Base-by-base conservation (phyloP, 2,329 filamentous ascomycete genomes). In the Pestalotiopsis sp. region DNA sequence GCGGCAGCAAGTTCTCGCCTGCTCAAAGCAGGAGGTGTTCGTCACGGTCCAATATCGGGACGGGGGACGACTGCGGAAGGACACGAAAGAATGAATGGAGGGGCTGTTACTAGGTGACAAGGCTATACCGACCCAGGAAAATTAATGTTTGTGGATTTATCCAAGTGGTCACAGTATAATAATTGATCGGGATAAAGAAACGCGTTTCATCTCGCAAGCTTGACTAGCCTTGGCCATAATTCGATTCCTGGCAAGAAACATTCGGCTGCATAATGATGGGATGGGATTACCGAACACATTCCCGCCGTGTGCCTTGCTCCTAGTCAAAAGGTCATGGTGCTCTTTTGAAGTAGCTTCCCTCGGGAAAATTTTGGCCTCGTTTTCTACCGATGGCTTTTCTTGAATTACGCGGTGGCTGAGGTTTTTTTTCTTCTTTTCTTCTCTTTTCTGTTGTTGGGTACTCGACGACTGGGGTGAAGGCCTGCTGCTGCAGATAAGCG, bases 1-100 rank as follows among this genome's bases (percentile, higher is more conserved):
- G 25, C 45, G 38, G 31, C 56, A 23, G 14, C 64, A 39, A 45
- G 11, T 27, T 49, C 20, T 25, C 36, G 64, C 64, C 64, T 66
- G 58, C 64, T 66, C 64, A 66, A 66, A 39, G 64, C 36, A 66
- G 64, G 64, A 66, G 64, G 64, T 66, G 64, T 66, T 45, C 20
- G 31, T 56, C n/a, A 60, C 56, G 38, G 31, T 41, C 56, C 31
- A 66, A 41, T 59, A 59, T 25, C 45, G 61, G 64, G 56, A 45
- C 64, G 27, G 9, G 36, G 9, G 64, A 66, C 64, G 52, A 66
- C 64, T 66, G 64, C 31, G 64, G 64, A 66, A 66, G 64, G 64
- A 66, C 64, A 45, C 36, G 39, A 36, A 9, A 59, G 14, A 39
- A 13, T 36, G 12, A 39, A 66, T 58, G 64, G 64, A 17, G 25